Conservation (phyloP, 2,329 filamentous ascomycete species). For the Neobulgaria alba region DNA sequence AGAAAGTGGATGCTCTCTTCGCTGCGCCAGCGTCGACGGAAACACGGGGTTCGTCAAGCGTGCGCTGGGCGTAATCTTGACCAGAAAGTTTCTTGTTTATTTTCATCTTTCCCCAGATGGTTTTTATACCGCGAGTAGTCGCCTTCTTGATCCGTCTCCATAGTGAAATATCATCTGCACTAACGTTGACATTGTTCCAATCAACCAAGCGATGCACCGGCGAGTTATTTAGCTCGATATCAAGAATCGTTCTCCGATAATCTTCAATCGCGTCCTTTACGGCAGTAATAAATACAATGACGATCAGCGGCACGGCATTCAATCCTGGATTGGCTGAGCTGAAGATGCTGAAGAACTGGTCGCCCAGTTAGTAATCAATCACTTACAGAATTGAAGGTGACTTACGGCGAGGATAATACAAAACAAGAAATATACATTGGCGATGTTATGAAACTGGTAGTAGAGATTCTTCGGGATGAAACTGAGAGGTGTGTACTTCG, state of each 20-base stretch:
- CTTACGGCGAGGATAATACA: conserved; percentile 89
- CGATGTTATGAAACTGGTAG: conserved; percentile 97
- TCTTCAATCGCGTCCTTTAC: conserved; percentile 96
- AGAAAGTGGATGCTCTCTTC: conserved; percentile 20
- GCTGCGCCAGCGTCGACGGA: conserved; percentile 54
- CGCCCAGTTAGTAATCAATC: conserved; percentile 21
- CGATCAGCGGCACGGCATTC: conserved; percentile 83
- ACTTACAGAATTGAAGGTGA: conserved; percentile 17
- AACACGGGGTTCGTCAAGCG: conserved; percentile 21
- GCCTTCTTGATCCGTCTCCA: conserved; percentile 94
- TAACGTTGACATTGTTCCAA: conserved; percentile 89
- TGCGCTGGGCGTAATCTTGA: conserved; percentile 15
- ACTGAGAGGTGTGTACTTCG: conserved; percentile 92
- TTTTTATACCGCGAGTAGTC: conserved; percentile 36
- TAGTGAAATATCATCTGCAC: conserved; percentile 71
- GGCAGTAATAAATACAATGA: conserved; percentile 80
- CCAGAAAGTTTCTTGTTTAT: conserved; percentile 37
- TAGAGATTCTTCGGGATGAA: conserved; percentile 96
- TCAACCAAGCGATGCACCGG: conserved; percentile 82
- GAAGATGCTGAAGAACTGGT: conserved; percentile 91
- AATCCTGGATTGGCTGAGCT: conserved; percentile 84
- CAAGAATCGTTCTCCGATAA: conserved; percentile 81
- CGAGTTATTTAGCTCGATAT: conserved; percentile 93
- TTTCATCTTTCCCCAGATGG: conserved; percentile 39
- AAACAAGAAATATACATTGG: conserved; percentile 97